These are phyloP conservation scores for Phaeosphaeria sp. DNA, from an alignment of 2,329 filamentous ascomycete species.

Conservation along the genomic window DNA sequence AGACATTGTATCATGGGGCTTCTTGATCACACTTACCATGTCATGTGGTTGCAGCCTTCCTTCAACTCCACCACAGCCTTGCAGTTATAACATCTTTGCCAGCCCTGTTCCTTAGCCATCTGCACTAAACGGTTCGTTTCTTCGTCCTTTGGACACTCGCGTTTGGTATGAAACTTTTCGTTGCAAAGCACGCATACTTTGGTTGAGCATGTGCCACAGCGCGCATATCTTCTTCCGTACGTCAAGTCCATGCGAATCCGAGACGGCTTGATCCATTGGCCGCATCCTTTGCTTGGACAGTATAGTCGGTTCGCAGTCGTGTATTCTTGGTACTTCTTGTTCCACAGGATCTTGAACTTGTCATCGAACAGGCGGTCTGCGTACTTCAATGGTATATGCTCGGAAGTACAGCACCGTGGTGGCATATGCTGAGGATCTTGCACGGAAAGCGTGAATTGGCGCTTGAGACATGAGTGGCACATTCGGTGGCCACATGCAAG, in stretches of 20 bases:
- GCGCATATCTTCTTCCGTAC: slow-evolving; percentile 67
- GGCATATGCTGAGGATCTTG: slow-evolving; percentile 83
- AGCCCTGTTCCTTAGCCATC: slow-evolving; percentile 71
- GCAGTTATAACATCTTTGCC: slow-evolving; percentile 79
- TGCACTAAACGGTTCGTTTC: slow-evolving; percentile 69
- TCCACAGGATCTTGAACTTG: slow-evolving; percentile 80
- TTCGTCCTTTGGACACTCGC: slow-evolving; percentile 75
- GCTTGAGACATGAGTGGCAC: slow-evolving; percentile 78
- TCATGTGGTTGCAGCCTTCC: slow-evolving; percentile 89
- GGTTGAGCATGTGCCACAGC: slow-evolving; percentile 73
- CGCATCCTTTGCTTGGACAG: slow-evolving; percentile 75
- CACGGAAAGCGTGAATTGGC: slow-evolving; percentile 76
- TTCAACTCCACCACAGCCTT: slow-evolving; percentile 76
- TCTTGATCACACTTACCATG: slow-evolving; percentile 65
- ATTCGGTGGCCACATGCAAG: slow-evolving; percentile 81
- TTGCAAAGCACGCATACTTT: slow-evolving; percentile 79
- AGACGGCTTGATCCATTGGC: slow-evolving; percentile 78
- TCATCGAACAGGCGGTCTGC: slow-evolving; percentile 77
- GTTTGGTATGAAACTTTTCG: slow-evolving; percentile 71
- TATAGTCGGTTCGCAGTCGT: slow-evolving; percentile 77
- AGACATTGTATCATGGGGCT: slow-evolving; percentile 17
- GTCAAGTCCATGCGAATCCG: slow-evolving; percentile 65
- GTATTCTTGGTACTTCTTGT: slow-evolving; percentile 78
- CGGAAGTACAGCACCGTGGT: slow-evolving; percentile 76
- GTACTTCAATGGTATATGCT: slow-evolving; percentile 76